Conservation (phyloP, 2,329 filamentous ascomycete species). For the Bisporella sp. region DNA sequence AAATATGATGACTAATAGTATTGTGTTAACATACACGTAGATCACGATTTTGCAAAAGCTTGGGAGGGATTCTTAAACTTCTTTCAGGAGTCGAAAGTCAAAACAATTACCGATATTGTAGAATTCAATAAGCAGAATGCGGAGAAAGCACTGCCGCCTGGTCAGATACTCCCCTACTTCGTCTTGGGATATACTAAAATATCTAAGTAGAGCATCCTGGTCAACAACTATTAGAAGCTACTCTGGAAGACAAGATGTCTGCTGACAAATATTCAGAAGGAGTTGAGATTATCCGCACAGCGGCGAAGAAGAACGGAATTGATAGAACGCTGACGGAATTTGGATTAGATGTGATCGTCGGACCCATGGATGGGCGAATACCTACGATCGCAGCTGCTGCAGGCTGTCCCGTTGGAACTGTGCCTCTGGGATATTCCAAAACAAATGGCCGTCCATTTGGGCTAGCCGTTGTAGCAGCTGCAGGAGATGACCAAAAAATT, state of each 20-base stretch:
- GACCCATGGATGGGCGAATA: not conserved
- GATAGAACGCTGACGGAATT: not conserved
- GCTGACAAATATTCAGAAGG: not conserved
- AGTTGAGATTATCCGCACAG: not conserved
- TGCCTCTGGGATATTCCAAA: not conserved
- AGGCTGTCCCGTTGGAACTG: not conserved
- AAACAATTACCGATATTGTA: not conserved
- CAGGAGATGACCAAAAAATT: not conserved
- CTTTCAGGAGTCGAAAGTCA: not conserved
- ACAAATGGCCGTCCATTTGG: not conserved
- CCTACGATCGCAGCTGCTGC: not conserved
- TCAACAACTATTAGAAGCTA: not conserved
- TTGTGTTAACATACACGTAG: not conserved
- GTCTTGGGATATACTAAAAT: not conserved
- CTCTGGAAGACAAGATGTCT: not conserved
- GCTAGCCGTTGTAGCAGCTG: not conserved
- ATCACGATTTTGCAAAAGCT: not conserved
- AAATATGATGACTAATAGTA: not conserved
- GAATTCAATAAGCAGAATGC: not conserved
- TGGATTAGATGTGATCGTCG: not conserved
- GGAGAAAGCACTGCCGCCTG: not conserved
- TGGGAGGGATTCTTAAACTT: not conserved
- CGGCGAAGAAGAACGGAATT: not conserved
- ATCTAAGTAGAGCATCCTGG: not conserved
- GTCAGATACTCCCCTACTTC: not conserved